Conservation (phyloP, 805 yeast species). For the Candida gorgasii region DNA sequence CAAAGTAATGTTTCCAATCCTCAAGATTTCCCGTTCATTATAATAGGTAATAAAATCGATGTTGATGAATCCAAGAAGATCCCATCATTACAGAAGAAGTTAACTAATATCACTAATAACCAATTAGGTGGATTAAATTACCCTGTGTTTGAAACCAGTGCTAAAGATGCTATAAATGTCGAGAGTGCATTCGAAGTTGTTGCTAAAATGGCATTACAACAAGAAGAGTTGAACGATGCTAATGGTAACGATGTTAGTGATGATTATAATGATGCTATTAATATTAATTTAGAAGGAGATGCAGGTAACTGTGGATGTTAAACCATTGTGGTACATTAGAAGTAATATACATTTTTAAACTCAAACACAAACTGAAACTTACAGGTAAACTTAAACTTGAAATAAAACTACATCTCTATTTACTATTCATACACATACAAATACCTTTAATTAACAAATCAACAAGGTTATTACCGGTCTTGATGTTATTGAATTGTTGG, state of each 20-base stretch:
- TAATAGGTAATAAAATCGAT: constrained; percentile 92
- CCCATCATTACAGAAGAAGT: constrained; percentile 55
- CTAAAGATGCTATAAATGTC: constrained; percentile 93
- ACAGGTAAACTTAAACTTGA: too few species aligned
- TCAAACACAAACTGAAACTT: not conserved
- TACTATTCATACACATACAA: constrained; percentile 34
- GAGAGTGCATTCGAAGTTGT: constrained; percentile 95
- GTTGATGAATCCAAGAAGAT: constrained; percentile 87
- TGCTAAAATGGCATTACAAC: constrained; percentile 93
- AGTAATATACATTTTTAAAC: not conserved
- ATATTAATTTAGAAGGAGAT: constrained; percentile 88
- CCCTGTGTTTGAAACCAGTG: constrained; percentile 96
- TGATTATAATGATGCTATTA: constrained; percentile 95
- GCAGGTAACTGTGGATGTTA: constrained; percentile 74
- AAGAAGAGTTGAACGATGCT: constrained; percentile 88
- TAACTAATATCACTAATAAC: constrained; percentile 44
- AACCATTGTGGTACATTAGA: not conserved
- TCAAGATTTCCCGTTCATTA: constrained; percentile 92
- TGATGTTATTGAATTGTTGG: constrained; percentile 22
- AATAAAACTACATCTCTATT: constrained; percentile 5
- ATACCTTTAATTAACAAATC: constrained; percentile 30
- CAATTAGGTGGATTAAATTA: constrained; percentile 61
- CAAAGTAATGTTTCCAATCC: constrained; percentile 95
- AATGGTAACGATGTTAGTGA: constrained; percentile 58
- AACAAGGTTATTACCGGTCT: constrained; percentile 29